A percentile compares a stretch with the other conserved stretches of the same genome.
These are phyloP conservation scores for Camelina neglecta DNA, from an alignment of 345 rosid genomes.

Conservation along the genomic window DNA sequence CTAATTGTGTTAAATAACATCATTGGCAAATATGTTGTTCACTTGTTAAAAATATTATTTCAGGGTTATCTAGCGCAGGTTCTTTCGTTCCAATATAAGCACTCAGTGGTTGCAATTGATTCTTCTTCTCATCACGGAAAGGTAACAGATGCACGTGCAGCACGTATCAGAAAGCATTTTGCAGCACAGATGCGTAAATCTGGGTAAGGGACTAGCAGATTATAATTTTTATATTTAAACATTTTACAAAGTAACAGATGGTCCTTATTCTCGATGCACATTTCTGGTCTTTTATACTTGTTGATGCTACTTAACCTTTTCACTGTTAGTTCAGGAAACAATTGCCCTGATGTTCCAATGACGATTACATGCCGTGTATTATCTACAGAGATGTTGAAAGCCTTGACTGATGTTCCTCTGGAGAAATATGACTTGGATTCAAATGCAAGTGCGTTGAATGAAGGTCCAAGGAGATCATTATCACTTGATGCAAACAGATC, in stretches of 20 bases:
- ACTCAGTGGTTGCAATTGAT: constrained; percentile 85
- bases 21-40: constrained; percentile 19
- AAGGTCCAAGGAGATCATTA: constrained; percentile 34
- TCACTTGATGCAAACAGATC: constrained; percentile 38
- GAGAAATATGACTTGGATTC: constrained; percentile 42
- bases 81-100: constrained; percentile 80
- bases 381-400: constrained; percentile 69
- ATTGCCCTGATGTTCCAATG: constrained; percentile 60
- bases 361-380: constrained; percentile 74
- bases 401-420: constrained; percentile 50
- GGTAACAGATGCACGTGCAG: constrained; percentile 79
- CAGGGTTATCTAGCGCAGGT: constrained; percentile 97
- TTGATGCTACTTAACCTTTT: constrained; percentile 41
- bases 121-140: constrained; percentile 86
- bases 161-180: constrained; percentile 80
- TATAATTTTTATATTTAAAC: background rate
- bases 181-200: constrained; percentile 69
- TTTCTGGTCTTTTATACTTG: constrained; percentile 33
- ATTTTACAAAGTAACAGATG: background rate
- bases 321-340: constrained; percentile 68
- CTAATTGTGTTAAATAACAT: background rate
- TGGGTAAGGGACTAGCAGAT: constrained; percentile 54
- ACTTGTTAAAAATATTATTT: constrained; percentile 31
- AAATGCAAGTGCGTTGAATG: constrained; percentile 35
- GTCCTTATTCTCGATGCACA: background rate